phyloP scores from a whole-genome alignment of 768 basidiomycete species.

The Pulveroboletus frians region DNA sequence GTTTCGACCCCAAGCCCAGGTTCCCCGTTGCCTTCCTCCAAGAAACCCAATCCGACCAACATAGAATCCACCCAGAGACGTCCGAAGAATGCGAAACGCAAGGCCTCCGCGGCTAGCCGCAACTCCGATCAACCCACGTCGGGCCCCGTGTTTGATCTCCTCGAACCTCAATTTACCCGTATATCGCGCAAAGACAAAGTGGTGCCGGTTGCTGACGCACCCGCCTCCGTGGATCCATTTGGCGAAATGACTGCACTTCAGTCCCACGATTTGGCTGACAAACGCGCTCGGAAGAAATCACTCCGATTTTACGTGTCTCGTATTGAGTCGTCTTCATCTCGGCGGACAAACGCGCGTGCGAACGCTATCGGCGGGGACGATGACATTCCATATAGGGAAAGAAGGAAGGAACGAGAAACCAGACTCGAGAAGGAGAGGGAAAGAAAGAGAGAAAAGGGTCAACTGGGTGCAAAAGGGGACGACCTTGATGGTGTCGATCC shows the following conservation, averaged over 20 bases:
- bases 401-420: slow-evolving; percentile 57
- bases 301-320: slow-evolving; percentile 91
- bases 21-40: slow-evolving; percentile 3
- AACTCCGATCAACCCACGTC: slow-evolving; percentile 17
- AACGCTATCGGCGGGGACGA: slow-evolving; percentile 85
- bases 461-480: slow-evolving; percentile 50
- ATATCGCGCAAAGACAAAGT: slow-evolving; percentile 20
- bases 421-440: slow-evolving; percentile 46
- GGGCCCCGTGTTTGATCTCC: slow-evolving; percentile 63
- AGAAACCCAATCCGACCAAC: slow-evolving; percentile 4
- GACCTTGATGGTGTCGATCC: slow-evolving; percentile 61
- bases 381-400: slow-evolving; percentile 85
- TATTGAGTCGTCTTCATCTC: slow-evolving; percentile 76
- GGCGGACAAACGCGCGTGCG: slow-evolving; percentile 67
- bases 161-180: slow-evolving; percentile 59
- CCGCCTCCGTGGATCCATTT: slow-evolving; percentile 37
- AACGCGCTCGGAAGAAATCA: slow-evolving; percentile 72
- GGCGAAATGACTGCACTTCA: slow-evolving; percentile 72
- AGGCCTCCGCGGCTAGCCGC: slow-evolving; percentile 29
- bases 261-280: slow-evolving; percentile 75
- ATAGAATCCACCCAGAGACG: slow-evolving; percentile 15
- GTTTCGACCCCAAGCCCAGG: slow-evolving; percentile 4
- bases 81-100: slow-evolving; percentile 59
- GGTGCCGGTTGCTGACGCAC: slow-evolving; percentile 4
- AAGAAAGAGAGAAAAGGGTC: slow-evolving; percentile 28